Conservation (phyloP, 2,329 filamentous ascomycete genomes). For the Aspergillus nomiae region DNA sequence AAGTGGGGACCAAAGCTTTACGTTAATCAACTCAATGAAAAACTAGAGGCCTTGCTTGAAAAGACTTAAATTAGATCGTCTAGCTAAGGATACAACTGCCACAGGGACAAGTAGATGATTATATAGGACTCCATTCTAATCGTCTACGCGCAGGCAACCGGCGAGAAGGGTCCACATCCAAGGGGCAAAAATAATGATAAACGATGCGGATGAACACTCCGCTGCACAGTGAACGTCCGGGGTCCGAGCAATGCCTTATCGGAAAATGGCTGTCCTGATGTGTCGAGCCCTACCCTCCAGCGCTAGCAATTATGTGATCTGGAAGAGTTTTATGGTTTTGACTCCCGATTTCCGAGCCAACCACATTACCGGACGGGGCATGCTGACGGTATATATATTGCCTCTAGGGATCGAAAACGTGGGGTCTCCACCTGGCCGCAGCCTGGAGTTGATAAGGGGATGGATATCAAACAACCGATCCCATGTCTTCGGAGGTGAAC, state of each 20-base stretch:
- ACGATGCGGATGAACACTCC: neutral
- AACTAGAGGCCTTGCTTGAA: neutral
- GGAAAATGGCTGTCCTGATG: neutral
- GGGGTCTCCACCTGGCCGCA: neutral
- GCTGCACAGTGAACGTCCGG: slow-evolving; percentile 1
- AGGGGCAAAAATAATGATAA: neutral
- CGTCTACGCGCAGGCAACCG: neutral
- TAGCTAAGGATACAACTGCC: neutral
- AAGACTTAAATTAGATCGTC: neutral
- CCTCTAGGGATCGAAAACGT: neutral
- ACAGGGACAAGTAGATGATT: neutral
- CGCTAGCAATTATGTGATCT: neutral
- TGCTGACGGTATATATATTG: neutral
- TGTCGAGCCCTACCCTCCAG: neutral
- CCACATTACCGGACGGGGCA: neutral
- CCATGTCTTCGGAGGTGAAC: neutral
- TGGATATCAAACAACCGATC: neutral
- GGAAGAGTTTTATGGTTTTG: neutral
- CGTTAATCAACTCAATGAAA: neutral
- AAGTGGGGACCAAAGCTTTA: neutral
- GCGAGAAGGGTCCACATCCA: neutral
- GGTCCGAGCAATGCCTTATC: neutral
- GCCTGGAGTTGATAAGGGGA: neutral
- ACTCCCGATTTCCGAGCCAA: slow-evolving; percentile 4
- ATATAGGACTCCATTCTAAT: neutral